phyloP scores from a whole-genome alignment of 129 eudicot species.

The Flaveria ramosissima region DNA sequence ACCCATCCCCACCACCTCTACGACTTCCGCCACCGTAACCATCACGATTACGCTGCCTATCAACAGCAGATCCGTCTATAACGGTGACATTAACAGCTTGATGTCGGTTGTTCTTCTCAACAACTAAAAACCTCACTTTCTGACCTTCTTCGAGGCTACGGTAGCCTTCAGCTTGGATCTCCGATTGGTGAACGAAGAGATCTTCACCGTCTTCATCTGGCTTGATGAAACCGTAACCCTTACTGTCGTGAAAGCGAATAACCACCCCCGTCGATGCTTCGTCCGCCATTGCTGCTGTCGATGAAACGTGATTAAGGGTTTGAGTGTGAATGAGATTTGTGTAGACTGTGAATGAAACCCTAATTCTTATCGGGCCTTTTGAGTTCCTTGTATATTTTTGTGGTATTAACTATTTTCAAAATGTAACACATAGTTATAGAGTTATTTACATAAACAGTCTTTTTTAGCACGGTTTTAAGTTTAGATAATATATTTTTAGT shows the following conservation, averaged over 20 bases:
- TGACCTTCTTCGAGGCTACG: slow-evolving; percentile 53
- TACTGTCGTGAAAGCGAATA: slow-evolving; percentile 42
- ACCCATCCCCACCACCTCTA: slow-evolving; percentile 32
- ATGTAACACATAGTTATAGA: no score
- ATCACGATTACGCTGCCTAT: slow-evolving; percentile 39
- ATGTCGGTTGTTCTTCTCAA: slow-evolving; percentile 29
- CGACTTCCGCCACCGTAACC: slow-evolving; percentile 38
- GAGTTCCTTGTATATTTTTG: no score
- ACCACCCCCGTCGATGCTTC: slow-evolving; percentile 53
- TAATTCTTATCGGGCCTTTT: slow-evolving; percentile 9
- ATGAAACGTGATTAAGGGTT: background rate
- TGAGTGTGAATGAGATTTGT: background rate
- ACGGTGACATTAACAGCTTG: slow-evolving; percentile 55
- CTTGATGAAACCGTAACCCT: slow-evolving; percentile 70
- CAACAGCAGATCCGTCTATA: slow-evolving; percentile 40
- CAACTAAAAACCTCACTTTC: slow-evolving; percentile 55
- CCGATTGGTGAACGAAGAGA: slow-evolving; percentile 72
- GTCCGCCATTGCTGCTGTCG: slow-evolving; percentile 50
- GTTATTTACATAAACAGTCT: no score
- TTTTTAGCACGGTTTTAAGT: no score
- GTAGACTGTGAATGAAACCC: slow-evolving; percentile 11
- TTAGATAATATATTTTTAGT: no score
- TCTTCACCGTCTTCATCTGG: slow-evolving; percentile 73
- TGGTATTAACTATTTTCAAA: no score
- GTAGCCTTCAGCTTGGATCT: slow-evolving; percentile 61